Evolutionary conservation across 2,329 filamentous ascomycete genomes (phyloP), one percentile per base, ranked within the genome.

Genomic region (Cladosporium sp.): DNA sequence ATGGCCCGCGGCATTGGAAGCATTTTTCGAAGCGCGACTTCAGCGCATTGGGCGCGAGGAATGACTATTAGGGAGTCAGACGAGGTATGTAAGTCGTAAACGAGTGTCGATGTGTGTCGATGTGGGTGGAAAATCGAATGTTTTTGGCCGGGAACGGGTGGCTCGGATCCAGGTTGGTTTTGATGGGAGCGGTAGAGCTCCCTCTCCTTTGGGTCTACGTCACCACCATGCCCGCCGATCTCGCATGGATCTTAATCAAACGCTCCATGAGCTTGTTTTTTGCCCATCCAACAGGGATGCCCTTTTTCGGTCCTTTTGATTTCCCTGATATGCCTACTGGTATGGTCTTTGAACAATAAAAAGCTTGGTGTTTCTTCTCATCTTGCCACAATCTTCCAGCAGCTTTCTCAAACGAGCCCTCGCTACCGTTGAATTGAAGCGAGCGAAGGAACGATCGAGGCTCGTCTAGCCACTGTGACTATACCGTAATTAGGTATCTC

Each of bases 1-100:
- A 48, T 24, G 45, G 45, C 45, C 45, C 45, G 37, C 45, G 37
- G 45, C 45, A 34, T 40, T 41, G 45, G 34, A 20, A 48, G 37
- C 45, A 48, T 48, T 19, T n/a, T 41, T 24, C 24, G 7, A 20
- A 24, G 15, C 27, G 36, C 45, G 20, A 41, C 2, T 8, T 40
- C 27, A 48, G 45, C 37, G 45, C 45, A 48, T 48, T 34, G 36
- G n/a, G 18, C 15, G 37, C 37, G 15, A 13, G 17, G 17, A 8
- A 39, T 11, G 18, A 24, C 8, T 6, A 22, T 18, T 19, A 34
- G n/a, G 43, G 13, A 22, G 24, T 34, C 45, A 41, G 45, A 17
- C 29, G 45, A 34, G 17, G 39, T 17, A 13, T 34, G 24, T 22
- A 13, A 40, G 38, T n/a, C 32, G 32, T 24, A 37, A 48, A 20